phyloP scores from a whole-genome alignment of 2,329 filamentous ascomycete species.

The Pseudopithomyces maydicus region DNA sequence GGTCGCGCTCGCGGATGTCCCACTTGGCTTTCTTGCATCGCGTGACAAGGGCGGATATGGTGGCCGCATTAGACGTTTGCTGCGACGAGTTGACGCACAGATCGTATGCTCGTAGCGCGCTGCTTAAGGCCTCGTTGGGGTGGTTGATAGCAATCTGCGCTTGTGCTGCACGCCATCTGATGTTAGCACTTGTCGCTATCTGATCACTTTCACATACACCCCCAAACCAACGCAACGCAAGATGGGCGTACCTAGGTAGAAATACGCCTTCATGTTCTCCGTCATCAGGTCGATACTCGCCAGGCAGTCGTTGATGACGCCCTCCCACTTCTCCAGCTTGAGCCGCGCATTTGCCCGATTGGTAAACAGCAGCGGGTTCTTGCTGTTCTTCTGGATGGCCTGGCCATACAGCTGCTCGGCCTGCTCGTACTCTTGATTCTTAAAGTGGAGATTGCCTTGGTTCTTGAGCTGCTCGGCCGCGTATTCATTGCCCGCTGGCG shows the following conservation, averaged over 20 bases:
- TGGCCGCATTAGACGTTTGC: conserved; percentile 69
- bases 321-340: conserved; percentile 74
- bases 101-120: conserved; percentile 74
- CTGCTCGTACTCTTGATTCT: conserved; percentile 64
- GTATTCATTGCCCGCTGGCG: conserved; percentile 41
- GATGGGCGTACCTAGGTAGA: conserved; percentile 63
- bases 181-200: conserved; percentile 16
- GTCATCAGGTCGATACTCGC: conserved; percentile 72
- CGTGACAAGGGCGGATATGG: conserved; percentile 75
- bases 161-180: conserved; percentile 61
- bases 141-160: conserved; percentile 77
- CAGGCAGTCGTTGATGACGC: conserved; percentile 77
- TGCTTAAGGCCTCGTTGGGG: conserved; percentile 72
- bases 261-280: conserved; percentile 78
- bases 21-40: conserved; percentile 85
- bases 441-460: conserved; percentile 68
- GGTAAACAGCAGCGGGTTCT: conserved; percentile 80
- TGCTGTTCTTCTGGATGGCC: conserved; percentile 79
- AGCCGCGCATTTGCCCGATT: conserved; percentile 86
- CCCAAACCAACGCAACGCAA: not conserved
- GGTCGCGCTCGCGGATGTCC: conserved; percentile 71
- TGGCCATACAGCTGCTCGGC: conserved; percentile 75
- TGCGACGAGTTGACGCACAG: conserved; percentile 62
- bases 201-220: not conserved
- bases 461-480: conserved; percentile 55